Evolutionary conservation across 805 yeast genomes (phyloP).

Genomic region (Candida montana): DNA sequence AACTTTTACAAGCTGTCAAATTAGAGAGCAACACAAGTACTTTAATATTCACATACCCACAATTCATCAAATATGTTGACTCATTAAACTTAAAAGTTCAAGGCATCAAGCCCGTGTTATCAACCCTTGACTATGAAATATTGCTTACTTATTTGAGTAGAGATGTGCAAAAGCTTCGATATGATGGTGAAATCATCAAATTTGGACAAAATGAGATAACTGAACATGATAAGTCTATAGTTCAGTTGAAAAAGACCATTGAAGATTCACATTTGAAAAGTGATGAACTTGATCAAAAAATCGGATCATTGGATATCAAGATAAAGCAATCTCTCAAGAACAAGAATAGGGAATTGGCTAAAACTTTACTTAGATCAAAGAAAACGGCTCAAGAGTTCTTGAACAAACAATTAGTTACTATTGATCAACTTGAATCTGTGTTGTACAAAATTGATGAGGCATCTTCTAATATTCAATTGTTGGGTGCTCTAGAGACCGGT

Average conservation of each 20-base stretch:
- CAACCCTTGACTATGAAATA: slow-evolving; percentile 20
- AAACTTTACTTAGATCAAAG: slow-evolving; percentile 30
- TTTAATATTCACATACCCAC: slow-evolving; percentile 12
- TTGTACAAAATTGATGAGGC: slow-evolving; percentile 39
- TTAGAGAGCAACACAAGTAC: not conserved
- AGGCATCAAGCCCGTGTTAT: slow-evolving; percentile 2
- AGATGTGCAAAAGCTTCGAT: slow-evolving; percentile 14
- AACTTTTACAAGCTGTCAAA: slow-evolving; percentile 6
- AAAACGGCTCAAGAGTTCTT: slow-evolving; percentile 32
- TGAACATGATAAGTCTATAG: slow-evolving; percentile 30
- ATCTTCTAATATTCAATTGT: slow-evolving; percentile 33
- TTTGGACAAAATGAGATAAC: slow-evolving; percentile 23
- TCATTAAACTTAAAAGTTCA: slow-evolving; percentile 4
- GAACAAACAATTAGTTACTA: slow-evolving; percentile 26
- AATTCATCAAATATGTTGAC: slow-evolving; percentile 10
- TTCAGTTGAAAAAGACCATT: slow-evolving; percentile 28
- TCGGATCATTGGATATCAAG: slow-evolving; percentile 12
- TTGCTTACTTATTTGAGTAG: slow-evolving; percentile 18
- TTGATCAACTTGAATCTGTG: slow-evolving; percentile 34
- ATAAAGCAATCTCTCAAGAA: slow-evolving; percentile 19
- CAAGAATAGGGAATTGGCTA: slow-evolving; percentile 26
- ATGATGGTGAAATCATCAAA: slow-evolving; percentile 17
- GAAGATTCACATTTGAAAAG: slow-evolving; percentile 17
- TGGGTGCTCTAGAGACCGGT: slow-evolving; percentile 34
- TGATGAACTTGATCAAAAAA: slow-evolving; percentile 20